A percentile compares a stretch with the other conserved stretches of the same genome.
Conservation (phyloP, 2,329 filamentous ascomycete genomes). For the Lasiodiplodia theobromae region DNA sequence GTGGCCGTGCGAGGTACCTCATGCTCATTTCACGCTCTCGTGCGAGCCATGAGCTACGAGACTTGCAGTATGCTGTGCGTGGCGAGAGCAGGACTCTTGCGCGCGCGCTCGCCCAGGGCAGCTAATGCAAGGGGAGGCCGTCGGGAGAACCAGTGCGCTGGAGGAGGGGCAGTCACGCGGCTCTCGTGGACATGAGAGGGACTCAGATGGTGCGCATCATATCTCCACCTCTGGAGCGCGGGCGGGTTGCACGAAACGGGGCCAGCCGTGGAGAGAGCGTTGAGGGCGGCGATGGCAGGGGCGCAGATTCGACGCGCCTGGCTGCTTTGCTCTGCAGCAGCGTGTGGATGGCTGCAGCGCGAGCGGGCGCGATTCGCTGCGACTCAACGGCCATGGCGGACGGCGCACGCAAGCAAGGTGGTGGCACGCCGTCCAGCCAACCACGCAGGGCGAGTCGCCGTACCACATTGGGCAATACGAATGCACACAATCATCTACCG, state of each 20-base stretch:
- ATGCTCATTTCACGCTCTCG: conserved; percentile 15
- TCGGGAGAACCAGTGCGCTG: conserved; percentile 11
- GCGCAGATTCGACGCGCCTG: conserved; percentile 14
- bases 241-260: conserved; percentile 10
- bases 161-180: conserved; percentile 23
- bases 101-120: not conserved
- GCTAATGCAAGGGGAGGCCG: conserved; percentile 22
- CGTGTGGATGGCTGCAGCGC: conserved; percentile 11
- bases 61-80: conserved; percentile 20
- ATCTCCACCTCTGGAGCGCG: conserved; percentile 6
- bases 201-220: not conserved
- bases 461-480: conserved; percentile 20
- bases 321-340: conserved; percentile 11
- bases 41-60: conserved; percentile 24
- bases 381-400: conserved; percentile 18
- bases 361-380: conserved; percentile 7
- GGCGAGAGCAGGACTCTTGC: conserved; percentile 16
- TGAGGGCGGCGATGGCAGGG: conserved; percentile 13
- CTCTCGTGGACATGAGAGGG: conserved; percentile 6
- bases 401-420: conserved; percentile 22
- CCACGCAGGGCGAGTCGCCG: conserved; percentile 23
- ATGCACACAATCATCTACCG: conserved; percentile 23
- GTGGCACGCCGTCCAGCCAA: conserved; percentile 16
- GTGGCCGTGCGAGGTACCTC: not conserved
- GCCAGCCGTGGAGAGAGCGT: conserved; percentile 19